A percentile compares a stretch with the other conserved stretches of the same genome.
Conservation (phyloP, 2,329 filamentous ascomycete species). For the Ascosphaera acerosa region DNA sequence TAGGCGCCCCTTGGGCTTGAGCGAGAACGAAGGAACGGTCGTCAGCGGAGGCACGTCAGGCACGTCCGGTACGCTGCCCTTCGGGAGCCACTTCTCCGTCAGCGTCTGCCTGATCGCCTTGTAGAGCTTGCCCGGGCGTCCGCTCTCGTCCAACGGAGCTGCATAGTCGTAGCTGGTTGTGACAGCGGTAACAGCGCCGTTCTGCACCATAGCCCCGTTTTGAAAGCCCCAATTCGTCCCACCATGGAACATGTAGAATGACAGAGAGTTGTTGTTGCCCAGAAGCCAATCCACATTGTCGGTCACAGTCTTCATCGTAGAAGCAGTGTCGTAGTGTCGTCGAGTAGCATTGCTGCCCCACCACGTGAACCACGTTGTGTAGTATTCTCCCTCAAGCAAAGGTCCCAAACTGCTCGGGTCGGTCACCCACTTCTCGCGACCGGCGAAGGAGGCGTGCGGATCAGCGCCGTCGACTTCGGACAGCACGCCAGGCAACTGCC, state of each 20-base stretch:
- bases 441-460: conserved; percentile 17
- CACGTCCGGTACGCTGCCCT: conserved; percentile 16
- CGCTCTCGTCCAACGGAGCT: conserved; percentile 25
- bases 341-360: conserved; percentile 20
- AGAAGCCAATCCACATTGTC: conserved; percentile 17
- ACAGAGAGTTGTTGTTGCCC: conserved; percentile 19
- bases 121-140: conserved; percentile 22
- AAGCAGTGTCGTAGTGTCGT: conserved; percentile 4
- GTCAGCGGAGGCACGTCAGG: conserved; percentile 12
- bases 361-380: conserved; percentile 20
- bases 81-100: conserved; percentile 13
- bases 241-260: conserved; percentile 28
- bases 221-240: conserved; percentile 26
- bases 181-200: conserved; percentile 15
- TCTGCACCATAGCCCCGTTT: conserved; percentile 22
- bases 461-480: conserved; percentile 24
- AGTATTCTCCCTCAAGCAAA: conserved; percentile 26
- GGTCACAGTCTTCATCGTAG: conserved; percentile 1
- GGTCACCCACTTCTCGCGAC: conserved; percentile 19
- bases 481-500: conserved; percentile 20
- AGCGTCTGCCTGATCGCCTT: conserved; percentile 5
- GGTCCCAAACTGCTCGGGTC: conserved; percentile 21
- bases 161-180: conserved; percentile 28
- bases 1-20: conserved; percentile 16
- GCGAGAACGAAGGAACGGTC: conserved; percentile 14